Base-by-base conservation (phyloP, 352 stramenopile genomes). In the Globisporangium nunn region DNA sequence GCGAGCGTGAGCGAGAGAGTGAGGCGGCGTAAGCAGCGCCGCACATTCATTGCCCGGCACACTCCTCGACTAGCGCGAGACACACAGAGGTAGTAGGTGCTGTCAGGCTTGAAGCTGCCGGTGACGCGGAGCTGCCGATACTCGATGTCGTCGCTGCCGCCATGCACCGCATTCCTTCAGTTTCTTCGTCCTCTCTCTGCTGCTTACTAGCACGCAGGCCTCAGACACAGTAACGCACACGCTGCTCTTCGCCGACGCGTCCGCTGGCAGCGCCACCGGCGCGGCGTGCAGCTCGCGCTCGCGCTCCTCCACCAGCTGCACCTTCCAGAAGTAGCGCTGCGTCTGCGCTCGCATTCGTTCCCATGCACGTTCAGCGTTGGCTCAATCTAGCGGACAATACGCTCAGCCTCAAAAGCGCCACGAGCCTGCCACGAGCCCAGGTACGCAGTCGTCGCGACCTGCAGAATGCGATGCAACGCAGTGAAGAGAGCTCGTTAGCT, bases 321-420 rank as follows among this genome's bases (percentile, higher is more conserved):
- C 69, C 61, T 96, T 96, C 87, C 87, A 96, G 59, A 76, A 88
- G 73, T 96, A 96, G 0, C 87, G 78, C 59, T 93, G 68, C 17
- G 71, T 91, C 85, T 95, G 52, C 50, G 70, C 5, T 11, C 3
- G 12, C 15, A 0, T 17, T 3, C 29, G 23, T 7, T 4, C 4
- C 28, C 14, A 4, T 6, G 17, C 18, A n/a, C 8, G 50, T 10
- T 1, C 17, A 47, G 5, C 2, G 1, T 31, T 2, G 6, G 23
- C 23, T 23, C 23, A 23, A 23, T 23, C 23, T 23, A 23, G 23
- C 23, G 23, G 23, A 43, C 4, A 1, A 28, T 15, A 15, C 48
- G 43, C 5, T 6, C 17, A 14, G 37, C 6, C 6, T 4, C 4
- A 37, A 11, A 5, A 11, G 33, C 33, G 33, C 33, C 17, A 50